phyloP scores from a whole-genome alignment of 306 rosid species.

The Canavalia ensiformis region DNA sequence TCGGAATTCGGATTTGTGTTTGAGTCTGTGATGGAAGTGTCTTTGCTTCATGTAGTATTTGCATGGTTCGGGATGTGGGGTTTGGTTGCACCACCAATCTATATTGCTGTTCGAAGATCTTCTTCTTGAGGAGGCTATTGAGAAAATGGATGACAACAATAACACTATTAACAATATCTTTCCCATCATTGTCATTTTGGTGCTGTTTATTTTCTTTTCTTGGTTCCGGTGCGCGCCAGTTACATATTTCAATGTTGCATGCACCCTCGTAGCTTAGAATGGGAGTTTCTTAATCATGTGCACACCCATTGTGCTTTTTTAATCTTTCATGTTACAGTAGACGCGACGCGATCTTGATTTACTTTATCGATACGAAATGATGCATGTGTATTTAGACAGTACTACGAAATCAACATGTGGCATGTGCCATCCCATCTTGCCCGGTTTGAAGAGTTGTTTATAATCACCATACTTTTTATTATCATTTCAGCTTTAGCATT shows the following conservation, averaged over 20 bases:
- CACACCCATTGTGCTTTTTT: neutral
- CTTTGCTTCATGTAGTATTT: slow-evolving; percentile 58
- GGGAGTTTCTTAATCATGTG: slow-evolving; percentile 36
- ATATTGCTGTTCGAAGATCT: slow-evolving; percentile 47
- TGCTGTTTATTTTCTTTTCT: slow-evolving; percentile 12
- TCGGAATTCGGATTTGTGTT: slow-evolving; percentile 64
- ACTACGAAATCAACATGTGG: slow-evolving; percentile 23
- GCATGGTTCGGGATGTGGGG: slow-evolving; percentile 84
- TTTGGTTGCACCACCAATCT: slow-evolving; percentile 79
- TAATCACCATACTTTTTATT: neutral
- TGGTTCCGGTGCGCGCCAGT: slow-evolving; percentile 45
- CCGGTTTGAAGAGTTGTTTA: neutral
- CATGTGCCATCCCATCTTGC: slow-evolving; percentile 21
- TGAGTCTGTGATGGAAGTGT: slow-evolving; percentile 39
- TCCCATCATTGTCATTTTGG: slow-evolving; percentile 50
- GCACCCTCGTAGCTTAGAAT: slow-evolving; percentile 39
- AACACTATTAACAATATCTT: slow-evolving; percentile 43
- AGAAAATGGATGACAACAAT: slow-evolving; percentile 50
- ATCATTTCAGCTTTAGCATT: neutral
- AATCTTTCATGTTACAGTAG: slow-evolving; percentile 20
- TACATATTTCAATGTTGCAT: slow-evolving; percentile 38
- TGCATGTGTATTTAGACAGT: neutral
- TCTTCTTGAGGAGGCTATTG: slow-evolving; percentile 55
- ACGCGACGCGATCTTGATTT: slow-evolving; percentile 14
- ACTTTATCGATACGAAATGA: neutral